phyloP scores from a whole-genome alignment of 345 rosid genomes.

The Gossypium thurberi region DNA sequence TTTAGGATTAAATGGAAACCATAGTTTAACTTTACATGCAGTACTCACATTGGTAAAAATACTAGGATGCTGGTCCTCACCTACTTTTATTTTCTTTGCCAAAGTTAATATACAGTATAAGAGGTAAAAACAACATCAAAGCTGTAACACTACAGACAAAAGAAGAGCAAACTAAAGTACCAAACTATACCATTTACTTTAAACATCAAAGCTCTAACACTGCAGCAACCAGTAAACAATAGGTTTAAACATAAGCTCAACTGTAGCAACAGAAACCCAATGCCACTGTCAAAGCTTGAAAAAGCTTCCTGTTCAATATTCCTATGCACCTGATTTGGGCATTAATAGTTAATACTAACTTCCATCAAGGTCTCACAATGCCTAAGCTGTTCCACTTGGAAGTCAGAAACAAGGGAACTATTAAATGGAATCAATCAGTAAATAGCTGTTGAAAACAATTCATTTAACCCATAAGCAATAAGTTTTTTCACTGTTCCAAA shows the following conservation, averaged over 20 bases:
- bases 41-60: too few species aligned
- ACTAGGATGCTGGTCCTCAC: too few species aligned
- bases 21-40: not conserved
- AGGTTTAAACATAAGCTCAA: not conserved
- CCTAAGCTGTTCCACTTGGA: not conserved
- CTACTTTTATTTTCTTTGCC: not conserved
- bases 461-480: not conserved
- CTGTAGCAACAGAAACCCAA: not conserved
- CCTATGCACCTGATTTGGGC: not conserved
- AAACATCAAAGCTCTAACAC: not conserved
- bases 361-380: too few species aligned
- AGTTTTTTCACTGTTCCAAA: not conserved
- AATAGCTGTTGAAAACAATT: not conserved
- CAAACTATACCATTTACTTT: not conserved
- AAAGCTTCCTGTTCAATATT: not conserved
- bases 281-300: not conserved
- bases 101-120: not conserved
- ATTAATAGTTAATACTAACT: not conserved
- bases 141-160: not conserved
- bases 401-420: not conserved
- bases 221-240: not conserved
- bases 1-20: not conserved
- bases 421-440: not conserved
- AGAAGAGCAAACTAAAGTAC: not conserved
- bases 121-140: not conserved